phyloP scores from a whole-genome alignment of 228 moss, liverwort and hornwort genomes.

The Sphagnum magellanicum region DNA sequence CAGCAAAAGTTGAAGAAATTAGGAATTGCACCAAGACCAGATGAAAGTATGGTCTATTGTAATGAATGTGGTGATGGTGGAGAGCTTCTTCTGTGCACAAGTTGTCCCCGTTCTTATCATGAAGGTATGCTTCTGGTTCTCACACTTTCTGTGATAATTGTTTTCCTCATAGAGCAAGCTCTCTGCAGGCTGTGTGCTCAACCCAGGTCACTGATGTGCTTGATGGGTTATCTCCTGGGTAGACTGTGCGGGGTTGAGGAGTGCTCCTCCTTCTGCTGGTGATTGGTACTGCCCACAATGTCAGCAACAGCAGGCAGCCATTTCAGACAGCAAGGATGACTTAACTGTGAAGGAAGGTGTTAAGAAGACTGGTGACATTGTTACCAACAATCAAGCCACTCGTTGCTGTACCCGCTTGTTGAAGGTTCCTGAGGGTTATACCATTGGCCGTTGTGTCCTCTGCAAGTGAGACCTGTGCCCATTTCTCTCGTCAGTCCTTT shows the following conservation, averaged over 20 bases:
- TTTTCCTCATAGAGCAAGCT: no score
- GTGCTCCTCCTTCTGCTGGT: constrained; percentile 28
- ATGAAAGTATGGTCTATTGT: constrained; percentile 85
- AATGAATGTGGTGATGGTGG: constrained; percentile 88
- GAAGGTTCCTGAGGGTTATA: constrained; percentile 60
- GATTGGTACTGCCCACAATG: constrained; percentile 77
- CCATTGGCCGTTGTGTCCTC: constrained; percentile 83
- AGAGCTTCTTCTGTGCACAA: constrained; percentile 75
- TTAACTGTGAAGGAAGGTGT: constrained; percentile 40
- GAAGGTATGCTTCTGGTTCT: constrained; percentile 33
- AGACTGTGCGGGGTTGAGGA: constrained; percentile 75
- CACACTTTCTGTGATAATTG: no score
- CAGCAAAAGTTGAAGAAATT: constrained; percentile 49
- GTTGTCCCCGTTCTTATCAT: constrained; percentile 87
- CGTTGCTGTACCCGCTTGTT: constrained; percentile 77
- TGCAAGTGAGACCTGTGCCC: constrained; percentile 54
- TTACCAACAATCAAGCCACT: constrained; percentile 49
- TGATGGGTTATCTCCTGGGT: constrained; percentile 4
- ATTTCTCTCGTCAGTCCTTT: no score
- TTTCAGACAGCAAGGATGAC: constrained; percentile 45
- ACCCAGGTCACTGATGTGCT: no score
- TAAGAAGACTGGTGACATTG: constrained; percentile 39
- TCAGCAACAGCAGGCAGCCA: constrained; percentile 53
- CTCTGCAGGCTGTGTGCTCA: no score
- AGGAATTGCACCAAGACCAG: constrained; percentile 28